Conservation (phyloP, 2,329 filamentous ascomycete genomes). For the Fusarium sp. region DNA sequence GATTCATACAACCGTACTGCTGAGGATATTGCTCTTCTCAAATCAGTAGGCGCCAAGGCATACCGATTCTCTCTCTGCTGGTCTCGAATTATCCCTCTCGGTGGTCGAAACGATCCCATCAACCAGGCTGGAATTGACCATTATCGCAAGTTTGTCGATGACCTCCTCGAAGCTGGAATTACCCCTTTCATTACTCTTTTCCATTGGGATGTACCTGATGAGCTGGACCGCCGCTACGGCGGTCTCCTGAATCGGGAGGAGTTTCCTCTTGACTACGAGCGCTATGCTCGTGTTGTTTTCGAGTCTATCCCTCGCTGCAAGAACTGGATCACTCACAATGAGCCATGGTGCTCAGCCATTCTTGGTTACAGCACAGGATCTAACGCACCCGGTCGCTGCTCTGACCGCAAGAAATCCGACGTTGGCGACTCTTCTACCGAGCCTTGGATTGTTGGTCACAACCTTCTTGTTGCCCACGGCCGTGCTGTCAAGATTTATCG, state of each 20-base stretch:
- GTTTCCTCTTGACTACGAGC: constrained; percentile 83
- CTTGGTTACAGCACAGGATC: constrained; percentile 82
- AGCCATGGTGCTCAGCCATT: constrained; percentile 87
- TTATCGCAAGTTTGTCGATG: constrained; percentile 83
- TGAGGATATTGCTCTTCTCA: constrained; percentile 82
- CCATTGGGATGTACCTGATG: constrained; percentile 89
- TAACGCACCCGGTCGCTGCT: constrained; percentile 86
- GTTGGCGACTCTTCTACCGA: constrained; percentile 81
- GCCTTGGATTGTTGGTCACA: constrained; percentile 86
- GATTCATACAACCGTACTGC: constrained; percentile 86
- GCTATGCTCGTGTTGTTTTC: constrained; percentile 83
- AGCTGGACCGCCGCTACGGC: constrained; percentile 82
- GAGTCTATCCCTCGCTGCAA: constrained; percentile 80
- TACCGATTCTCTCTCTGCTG: constrained; percentile 90
- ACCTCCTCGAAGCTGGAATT: constrained; percentile 80
- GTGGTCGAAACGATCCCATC: constrained; percentile 82
- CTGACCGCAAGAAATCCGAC: constrained; percentile 76
- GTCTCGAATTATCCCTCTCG: constrained; percentile 87
- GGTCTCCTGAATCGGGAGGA: constrained; percentile 84
- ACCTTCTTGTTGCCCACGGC: constrained; percentile 82
- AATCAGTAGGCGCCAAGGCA: constrained; percentile 75
- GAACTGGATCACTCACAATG: constrained; percentile 92
- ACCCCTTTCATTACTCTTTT: constrained; percentile 84
- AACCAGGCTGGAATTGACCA: constrained; percentile 82
- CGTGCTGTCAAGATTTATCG: constrained; percentile 85